These are phyloP conservation scores for Cytidiella melzeri DNA, from an alignment of 768 basidiomycete species.

Conservation along the genomic window DNA sequence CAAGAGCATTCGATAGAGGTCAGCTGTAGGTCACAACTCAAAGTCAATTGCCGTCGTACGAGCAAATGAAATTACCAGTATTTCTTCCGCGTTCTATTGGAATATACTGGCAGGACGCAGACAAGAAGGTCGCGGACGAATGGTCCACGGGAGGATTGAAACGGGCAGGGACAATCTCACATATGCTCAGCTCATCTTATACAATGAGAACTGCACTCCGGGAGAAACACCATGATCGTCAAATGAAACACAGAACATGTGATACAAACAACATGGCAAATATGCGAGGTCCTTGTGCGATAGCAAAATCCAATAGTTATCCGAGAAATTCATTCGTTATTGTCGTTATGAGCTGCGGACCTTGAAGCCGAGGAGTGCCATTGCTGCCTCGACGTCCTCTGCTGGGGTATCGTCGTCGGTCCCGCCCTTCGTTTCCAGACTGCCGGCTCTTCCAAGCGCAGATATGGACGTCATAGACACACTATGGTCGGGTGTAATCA, in stretches of 20 bases:
- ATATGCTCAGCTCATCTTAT: neutral
- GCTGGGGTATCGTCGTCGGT: neutral
- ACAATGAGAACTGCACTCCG: neutral
- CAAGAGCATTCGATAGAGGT: too few relatives aligned
- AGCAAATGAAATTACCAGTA: too few relatives aligned
- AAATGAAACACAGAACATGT: neutral
- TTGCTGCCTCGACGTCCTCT: slow-evolving; percentile 13
- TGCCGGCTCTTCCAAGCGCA: neutral
- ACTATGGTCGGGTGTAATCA: slow-evolving; percentile 14
- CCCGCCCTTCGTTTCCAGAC: neutral
- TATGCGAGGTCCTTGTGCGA: neutral
- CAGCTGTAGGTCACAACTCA: too few relatives aligned
- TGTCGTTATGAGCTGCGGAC: neutral
- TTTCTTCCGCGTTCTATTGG: too few relatives aligned
- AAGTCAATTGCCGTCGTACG: too few relatives aligned
- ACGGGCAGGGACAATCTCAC: too few relatives aligned
- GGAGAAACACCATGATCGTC: neutral
- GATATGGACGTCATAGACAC: neutral
- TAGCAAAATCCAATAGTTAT: neutral
- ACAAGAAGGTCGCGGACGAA: too few relatives aligned
- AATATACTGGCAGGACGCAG: too few relatives aligned
- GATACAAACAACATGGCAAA: neutral
- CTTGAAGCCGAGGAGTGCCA: slow-evolving; percentile 12
- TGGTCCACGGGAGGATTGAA: too few relatives aligned
- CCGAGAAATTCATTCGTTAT: neutral